Evolutionary conservation across 1,284 basidiomycete species (phyloP).

Genomic region (Golubevia sp.): DNA sequence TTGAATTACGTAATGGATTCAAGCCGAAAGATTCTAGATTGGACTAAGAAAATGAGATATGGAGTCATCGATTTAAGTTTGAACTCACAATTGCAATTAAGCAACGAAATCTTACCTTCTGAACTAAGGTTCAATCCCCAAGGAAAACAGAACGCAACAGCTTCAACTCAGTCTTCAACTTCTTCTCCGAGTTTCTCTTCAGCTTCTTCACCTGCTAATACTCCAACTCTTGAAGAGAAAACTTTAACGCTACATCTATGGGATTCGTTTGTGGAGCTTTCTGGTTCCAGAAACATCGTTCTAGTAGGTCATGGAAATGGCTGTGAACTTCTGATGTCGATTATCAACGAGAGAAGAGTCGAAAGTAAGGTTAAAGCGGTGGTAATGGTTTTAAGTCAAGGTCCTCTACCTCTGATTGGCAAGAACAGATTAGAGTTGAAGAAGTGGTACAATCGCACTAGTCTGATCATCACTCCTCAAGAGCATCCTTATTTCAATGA

Average conservation of each 20-base stretch:
- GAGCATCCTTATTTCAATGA: neutral
- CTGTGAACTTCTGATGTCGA: constrained; percentile 1
- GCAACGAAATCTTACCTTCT: neutral
- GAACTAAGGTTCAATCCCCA: neutral
- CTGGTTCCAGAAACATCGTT: neutral
- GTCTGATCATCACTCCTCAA: constrained; percentile 1
- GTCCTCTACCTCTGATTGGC: neutral
- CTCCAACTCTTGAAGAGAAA: neutral
- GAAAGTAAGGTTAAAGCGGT: neutral
- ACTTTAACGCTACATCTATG: neutral
- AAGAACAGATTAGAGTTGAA: neutral
- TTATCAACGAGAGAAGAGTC: neutral
- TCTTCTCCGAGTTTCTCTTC: neutral
- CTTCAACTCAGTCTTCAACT: neutral
- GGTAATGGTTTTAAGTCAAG: neutral
- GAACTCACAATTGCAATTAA: neutral
- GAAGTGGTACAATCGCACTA: neutral
- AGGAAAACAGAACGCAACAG: neutral
- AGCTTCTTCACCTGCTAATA: neutral
- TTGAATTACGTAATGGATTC: constrained; percentile 4
- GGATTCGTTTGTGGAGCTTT: neutral
- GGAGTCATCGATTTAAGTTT: constrained; percentile 1
- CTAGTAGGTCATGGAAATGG: constrained; percentile 7
- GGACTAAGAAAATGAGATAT: neutral
- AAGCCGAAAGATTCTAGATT: constrained; percentile 1